These are phyloP conservation scores for Hyaloscypha hepaticicola DNA, from an alignment of 495 filamentous ascomycete species.

Conservation along the genomic window DNA sequence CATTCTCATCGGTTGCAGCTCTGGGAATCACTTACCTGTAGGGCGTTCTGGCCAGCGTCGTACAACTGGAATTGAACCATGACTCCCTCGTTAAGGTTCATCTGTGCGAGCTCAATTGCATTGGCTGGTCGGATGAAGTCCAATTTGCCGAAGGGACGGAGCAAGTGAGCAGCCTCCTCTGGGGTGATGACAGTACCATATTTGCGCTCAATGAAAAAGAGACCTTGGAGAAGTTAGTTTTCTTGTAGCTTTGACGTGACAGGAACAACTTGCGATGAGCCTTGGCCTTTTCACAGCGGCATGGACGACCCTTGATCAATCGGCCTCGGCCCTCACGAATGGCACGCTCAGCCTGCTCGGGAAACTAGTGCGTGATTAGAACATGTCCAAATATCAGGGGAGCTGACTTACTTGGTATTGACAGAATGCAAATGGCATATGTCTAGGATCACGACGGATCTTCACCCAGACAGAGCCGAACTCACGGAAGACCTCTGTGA, in stretches of 20 bases:
- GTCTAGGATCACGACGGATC: constrained; percentile 53
- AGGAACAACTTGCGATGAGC: constrained; percentile 51
- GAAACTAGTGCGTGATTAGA: constrained; percentile 29
- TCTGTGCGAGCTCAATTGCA: constrained; percentile 33
- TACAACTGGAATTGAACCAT: constrained; percentile 51
- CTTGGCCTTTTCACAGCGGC: constrained; percentile 58
- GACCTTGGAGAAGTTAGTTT: constrained; percentile 38
- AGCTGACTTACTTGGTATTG: constrained; percentile 54
- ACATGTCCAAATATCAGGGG: constrained; percentile 19
- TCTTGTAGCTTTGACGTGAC: not conserved
- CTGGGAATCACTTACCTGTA: constrained; percentile 35
- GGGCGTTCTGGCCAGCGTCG: constrained; percentile 40
- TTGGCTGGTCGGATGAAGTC: constrained; percentile 12
- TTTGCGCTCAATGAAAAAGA: constrained; percentile 48
- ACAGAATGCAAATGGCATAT: constrained; percentile 64
- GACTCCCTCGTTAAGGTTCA: constrained; percentile 41
- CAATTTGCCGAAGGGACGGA: constrained; percentile 40
- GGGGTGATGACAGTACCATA: constrained; percentile 40
- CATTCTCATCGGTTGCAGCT: not conserved
- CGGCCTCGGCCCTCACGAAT: constrained; percentile 45
- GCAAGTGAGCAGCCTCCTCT: constrained; percentile 42
- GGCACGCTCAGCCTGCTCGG: constrained; percentile 49
- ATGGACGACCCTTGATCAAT: constrained; percentile 54
- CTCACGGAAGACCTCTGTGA: constrained; percentile 49
- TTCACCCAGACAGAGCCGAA: constrained; percentile 61